Conservation (phyloP, 2,329 filamentous ascomycete species). For the Clonostachys sp. region DNA sequence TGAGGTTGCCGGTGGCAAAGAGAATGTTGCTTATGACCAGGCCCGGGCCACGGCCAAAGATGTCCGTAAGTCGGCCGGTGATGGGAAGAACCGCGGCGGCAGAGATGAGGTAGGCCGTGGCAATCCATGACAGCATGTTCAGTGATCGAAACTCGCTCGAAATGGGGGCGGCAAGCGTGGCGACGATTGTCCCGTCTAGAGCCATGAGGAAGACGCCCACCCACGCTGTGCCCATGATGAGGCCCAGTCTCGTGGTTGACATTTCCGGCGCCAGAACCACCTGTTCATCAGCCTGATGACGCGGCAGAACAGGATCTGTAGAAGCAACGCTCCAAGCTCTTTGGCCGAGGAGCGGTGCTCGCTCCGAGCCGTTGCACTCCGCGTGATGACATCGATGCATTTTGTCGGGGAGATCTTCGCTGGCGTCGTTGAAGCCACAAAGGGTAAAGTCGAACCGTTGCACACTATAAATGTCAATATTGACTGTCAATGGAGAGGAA, state of each 20-base stretch:
- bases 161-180: slow-evolving; percentile 79
- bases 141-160: slow-evolving; percentile 79
- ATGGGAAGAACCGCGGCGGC: slow-evolving; percentile 85
- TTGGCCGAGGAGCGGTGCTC: too few relatives aligned
- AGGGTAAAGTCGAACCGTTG: too few relatives aligned
- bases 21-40: slow-evolving; percentile 75
- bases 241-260: slow-evolving; percentile 38
- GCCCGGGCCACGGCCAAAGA: slow-evolving; percentile 76
- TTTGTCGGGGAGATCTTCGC: too few relatives aligned
- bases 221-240: slow-evolving; percentile 52
- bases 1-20: slow-evolving; percentile 75
- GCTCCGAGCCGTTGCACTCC: too few relatives aligned
- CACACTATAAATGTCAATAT: too few relatives aligned
- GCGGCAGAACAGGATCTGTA: too few relatives aligned
- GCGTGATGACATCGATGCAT: too few relatives aligned
- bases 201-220: slow-evolving; percentile 61
- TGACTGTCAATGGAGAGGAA: too few relatives aligned
- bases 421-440: too few relatives aligned
- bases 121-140: slow-evolving; percentile 80
- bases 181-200: slow-evolving; percentile 76
- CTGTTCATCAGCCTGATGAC: too few relatives aligned
- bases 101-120: slow-evolving; percentile 81
- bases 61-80: slow-evolving; percentile 81
- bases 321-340: too few relatives aligned
- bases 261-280: slow-evolving; percentile 9